Percentiles rank a stretch among this genome's conserved stretches.
Conservation (phyloP, 768 basidiomycete species). For the Hygrocybe coccinea region DNA sequence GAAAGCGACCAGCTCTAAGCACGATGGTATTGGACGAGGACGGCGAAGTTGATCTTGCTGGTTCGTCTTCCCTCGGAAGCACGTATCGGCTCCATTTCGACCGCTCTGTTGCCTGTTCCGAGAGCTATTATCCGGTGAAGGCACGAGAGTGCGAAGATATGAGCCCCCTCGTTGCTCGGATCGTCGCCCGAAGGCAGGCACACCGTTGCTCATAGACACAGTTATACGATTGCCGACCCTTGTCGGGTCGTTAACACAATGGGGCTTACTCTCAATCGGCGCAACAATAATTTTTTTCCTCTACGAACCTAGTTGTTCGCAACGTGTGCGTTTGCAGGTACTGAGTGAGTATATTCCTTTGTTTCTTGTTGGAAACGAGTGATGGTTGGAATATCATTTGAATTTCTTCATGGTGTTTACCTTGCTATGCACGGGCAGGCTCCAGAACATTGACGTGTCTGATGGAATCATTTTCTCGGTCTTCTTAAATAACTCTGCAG, state of each 20-base stretch:
- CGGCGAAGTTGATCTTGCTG: constrained; percentile 34
- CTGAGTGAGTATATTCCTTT: constrained; percentile 14
- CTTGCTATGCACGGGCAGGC: constrained; percentile 51
- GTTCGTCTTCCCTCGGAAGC: constrained; percentile 25
- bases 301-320: constrained; percentile 43
- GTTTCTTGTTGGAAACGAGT: constrained; percentile 30
- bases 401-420: constrained; percentile 95
- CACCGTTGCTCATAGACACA: constrained; percentile 79
- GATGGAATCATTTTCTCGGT: constrained; percentile 21
- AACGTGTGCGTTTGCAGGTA: too few species aligned
- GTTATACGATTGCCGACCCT: constrained; percentile 75
- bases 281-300: constrained; percentile 53
- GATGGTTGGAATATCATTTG: constrained; percentile 61
- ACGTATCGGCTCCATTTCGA: constrained; percentile 41
- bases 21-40: constrained; percentile 55
- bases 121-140: constrained; percentile 35
- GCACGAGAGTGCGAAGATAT: constrained; percentile 67
- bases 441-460: constrained; percentile 48
- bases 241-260: constrained; percentile 66
- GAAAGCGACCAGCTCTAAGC: constrained; percentile 76
- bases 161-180: constrained; percentile 57
- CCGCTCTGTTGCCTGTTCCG: constrained; percentile 52
- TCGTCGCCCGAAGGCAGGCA: constrained; percentile 36
- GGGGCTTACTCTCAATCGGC: constrained; percentile 86
- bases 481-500: too few species aligned